Base-by-base conservation (phyloP, 208 protist species). In the Acanthamoeba lenticulata region DNA sequence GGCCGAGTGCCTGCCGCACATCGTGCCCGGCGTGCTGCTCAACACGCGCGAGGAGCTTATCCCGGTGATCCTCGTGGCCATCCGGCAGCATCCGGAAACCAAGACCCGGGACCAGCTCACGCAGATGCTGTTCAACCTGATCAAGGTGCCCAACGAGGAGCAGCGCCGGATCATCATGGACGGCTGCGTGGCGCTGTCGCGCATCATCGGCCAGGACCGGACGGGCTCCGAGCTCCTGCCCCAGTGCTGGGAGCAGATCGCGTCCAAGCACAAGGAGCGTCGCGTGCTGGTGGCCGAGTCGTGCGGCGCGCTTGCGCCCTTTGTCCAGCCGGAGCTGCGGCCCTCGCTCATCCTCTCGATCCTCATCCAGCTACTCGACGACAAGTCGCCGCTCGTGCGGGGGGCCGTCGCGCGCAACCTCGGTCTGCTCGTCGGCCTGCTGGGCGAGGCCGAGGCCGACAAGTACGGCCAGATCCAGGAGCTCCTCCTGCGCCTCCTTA, bases 31-130 rank as follows among this genome's bases (percentile, higher is more conserved):
- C 62, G 96, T 97, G 13, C 91, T 97, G 0, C 85, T 97, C 21
- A 97, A 97, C 21, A 97, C 94, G 47, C 42, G 96, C n/a, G 96
- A 97, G 32, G 96, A 97, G 13, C 55, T 97, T 0, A 97, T 97
- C 36, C 96, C 96, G 38, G 36, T 97, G 29, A 94, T 97, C 5
- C 34, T 97, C 0, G 19, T 94, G 6, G 93, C 93, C 0, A 97
- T 97, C 24, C 83, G 88, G 3, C 94, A 94, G n/a, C 96, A 97
- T 45, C 92, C 93, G 4, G 95, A 97, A 29, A 67, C 81, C 38
- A 94, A 65, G 3, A 60, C 85, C 9, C 34, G 96, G n/a, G 95
- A 96, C 38, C 49, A 67, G 6, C 94, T 97, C 42, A 95, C 89
- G 24, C 55, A 95, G 32, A 77, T 95, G 65, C 88, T 96, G 81